Base-by-base conservation (phyloP, 2,329 filamentous ascomycete genomes). In the Bipolaris bicolor region DNA sequence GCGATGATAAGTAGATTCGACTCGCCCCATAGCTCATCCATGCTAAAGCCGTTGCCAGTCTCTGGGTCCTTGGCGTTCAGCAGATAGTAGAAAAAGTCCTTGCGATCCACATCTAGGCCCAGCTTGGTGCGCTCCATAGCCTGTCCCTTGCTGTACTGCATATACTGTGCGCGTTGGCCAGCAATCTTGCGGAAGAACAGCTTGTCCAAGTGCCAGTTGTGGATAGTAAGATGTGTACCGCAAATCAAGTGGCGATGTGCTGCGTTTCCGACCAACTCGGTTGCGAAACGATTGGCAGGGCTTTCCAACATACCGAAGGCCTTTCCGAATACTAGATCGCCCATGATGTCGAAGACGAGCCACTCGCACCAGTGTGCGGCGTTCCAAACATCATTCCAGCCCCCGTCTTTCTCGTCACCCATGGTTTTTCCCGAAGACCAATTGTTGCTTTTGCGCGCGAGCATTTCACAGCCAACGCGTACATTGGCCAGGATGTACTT, bases 311-410 rank as follows among this genome's bases (percentile, higher is more conserved):
- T 78, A 31, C 73, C 72, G 61, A 82, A 79, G 40, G 78, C 68
- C 61, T 80, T 78, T 2, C 78, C 78, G 62, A 81, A 79, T 24
- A 76, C 76, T 18, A 82, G 63, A 57, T 82, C 80, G 11, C 80
- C 80, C 78, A 84, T 83, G 54, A 84, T 78, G 55, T 84, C 82
- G 58, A 83, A 80, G 10, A 79, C 76, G 36, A 83, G 66, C 71
- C 76, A 82, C 56, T 79, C 70, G 68, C 74, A 72, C 73, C 77
- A 79, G 50, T 78, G 68, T 7, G 77, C 77, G 60, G 82, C 78
- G 52, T 84, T 79, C 64, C 78, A 74, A 15, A 74, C 64, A 22
- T 65, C 50, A 31, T 73, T 75, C 79, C 80, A 83, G n/a, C 69
- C 75, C 37, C 73, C 69, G 31, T 65, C 60, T 13, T 67, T 56